A percentile compares a stretch with the other conserved stretches of the same genome.
Evolutionary conservation across 257 asterid genomes (phyloP).

Genomic region (Gentiana straminea): DNA sequence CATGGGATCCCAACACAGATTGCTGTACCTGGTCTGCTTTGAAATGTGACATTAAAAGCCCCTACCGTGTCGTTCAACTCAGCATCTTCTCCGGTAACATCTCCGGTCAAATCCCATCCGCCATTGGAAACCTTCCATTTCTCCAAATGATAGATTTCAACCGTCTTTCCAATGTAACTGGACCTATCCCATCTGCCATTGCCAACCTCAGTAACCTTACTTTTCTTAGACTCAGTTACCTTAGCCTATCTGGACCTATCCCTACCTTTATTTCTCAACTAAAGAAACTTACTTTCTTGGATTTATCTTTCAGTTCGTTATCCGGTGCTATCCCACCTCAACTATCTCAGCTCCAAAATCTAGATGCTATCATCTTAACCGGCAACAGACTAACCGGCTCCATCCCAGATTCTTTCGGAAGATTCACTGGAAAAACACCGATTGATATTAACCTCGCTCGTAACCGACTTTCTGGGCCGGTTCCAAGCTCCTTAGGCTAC

Average conservation of each 20-base stretch:
- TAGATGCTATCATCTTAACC: conserved; percentile 20
- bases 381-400: conserved; percentile 43
- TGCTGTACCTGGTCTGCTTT: no score
- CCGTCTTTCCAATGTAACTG: conserved; percentile 16
- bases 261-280: conserved; percentile 30
- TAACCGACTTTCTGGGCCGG: conserved; percentile 41
- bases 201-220: conserved; percentile 22
- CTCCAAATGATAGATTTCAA: conserved; percentile 16
- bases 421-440: conserved; percentile 9
- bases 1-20: no score
- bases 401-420: conserved; percentile 45
- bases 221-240: conserved; percentile 16
- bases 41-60: no score
- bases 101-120: no score
- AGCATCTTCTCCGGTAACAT: no score
- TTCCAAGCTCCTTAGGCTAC: conserved; percentile 31
- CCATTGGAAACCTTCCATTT: conserved; percentile 15
- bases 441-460: conserved; percentile 32
- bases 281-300: conserved; percentile 13
- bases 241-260: conserved; percentile 26
- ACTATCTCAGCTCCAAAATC: conserved; percentile 16
- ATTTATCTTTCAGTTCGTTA: conserved; percentile 2
- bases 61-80: no score
- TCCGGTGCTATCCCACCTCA: background rate
- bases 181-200: conserved; percentile 25